phyloP scores from a whole-genome alignment of 169 alveolate genomes.

The Cyclospora cayetanensis region DNA sequence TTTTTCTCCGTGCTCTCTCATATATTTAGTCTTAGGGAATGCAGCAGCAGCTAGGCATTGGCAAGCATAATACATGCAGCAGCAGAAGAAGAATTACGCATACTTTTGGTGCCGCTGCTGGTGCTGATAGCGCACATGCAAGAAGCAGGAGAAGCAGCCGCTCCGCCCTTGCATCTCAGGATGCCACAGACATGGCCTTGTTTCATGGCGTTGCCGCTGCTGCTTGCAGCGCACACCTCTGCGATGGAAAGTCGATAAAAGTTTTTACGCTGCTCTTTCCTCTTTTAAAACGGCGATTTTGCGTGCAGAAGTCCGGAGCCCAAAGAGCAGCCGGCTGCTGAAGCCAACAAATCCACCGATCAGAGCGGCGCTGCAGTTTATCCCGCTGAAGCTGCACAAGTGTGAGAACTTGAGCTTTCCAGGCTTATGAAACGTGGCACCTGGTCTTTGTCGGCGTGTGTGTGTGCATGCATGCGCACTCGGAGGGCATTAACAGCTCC shows the following conservation, averaged over 20 bases:
- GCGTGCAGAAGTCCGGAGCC: slow-evolving; percentile 35
- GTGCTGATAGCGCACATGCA: background rate
- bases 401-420: slow-evolving; percentile 5
- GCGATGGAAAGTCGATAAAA: too few species aligned
- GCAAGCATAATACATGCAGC: too few species aligned
- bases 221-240: too few species aligned
- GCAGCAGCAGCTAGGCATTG: too few species aligned
- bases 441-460: background rate
- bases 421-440: background rate
- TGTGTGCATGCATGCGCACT: too few species aligned
- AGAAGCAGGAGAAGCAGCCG: background rate
- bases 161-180: background rate
- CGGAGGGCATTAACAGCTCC: too few species aligned
- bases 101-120: background rate
- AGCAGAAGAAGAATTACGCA: too few species aligned
- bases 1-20: too few species aligned
- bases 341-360: background rate
- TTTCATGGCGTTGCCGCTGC: background rate
- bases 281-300: too few species aligned
- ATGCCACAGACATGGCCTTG: background rate
- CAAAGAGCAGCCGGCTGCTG: slow-evolving; percentile 2
- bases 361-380: background rate
- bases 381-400: background rate
- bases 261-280: too few species aligned
- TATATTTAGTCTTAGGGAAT: too few species aligned